phyloP scores from a whole-genome alignment of 1,284 basidiomycete species.

The Rhodotorula sp. region DNA sequence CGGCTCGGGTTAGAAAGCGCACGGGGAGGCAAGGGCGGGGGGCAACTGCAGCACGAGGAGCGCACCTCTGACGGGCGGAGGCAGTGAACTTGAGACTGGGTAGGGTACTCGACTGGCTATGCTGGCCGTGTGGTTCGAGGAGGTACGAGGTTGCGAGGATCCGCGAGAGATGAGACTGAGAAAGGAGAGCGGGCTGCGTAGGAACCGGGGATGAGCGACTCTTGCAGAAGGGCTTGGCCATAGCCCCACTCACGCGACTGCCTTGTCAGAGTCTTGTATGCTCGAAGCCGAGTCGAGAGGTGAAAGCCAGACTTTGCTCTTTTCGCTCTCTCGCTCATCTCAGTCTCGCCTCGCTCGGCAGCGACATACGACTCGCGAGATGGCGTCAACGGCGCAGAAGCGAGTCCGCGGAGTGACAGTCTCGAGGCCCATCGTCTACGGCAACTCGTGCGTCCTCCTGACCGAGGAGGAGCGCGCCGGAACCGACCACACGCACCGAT shows the following conservation, averaged over 20 bases:
- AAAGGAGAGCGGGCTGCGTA: too few relatives aligned
- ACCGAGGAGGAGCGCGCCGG: slow-evolving; percentile 66
- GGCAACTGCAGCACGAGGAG: too few relatives aligned
- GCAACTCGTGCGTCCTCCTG: slow-evolving; percentile 85
- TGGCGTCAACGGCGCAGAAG: slow-evolving; percentile 11
- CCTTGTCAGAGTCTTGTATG: neutral
- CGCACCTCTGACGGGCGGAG: too few relatives aligned
- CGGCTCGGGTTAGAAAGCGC: neutral
- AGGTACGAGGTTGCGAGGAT: too few relatives aligned
- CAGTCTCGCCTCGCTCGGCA: neutral
- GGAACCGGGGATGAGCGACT: too few relatives aligned
- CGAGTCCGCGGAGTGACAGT: slow-evolving; percentile 67
- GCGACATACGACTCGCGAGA: neutral
- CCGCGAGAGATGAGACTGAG: too few relatives aligned
- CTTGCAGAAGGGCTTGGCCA: neutral
- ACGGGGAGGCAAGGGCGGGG: neutral
- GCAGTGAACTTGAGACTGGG: too few relatives aligned
- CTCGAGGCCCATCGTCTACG: slow-evolving; percentile 88
- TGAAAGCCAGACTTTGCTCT: neutral
- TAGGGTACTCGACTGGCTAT: too few relatives aligned
- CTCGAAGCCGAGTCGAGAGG: too few relatives aligned
- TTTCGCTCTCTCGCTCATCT: neutral
- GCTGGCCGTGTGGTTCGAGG: too few relatives aligned
- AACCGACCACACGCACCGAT: slow-evolving; percentile 86
- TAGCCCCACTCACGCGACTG: neutral